A percentile compares a stretch with the other conserved stretches of the same genome.
phyloP scores from a whole-genome alignment of 2,329 filamentous ascomycete species.

The Fusarium albidum region DNA sequence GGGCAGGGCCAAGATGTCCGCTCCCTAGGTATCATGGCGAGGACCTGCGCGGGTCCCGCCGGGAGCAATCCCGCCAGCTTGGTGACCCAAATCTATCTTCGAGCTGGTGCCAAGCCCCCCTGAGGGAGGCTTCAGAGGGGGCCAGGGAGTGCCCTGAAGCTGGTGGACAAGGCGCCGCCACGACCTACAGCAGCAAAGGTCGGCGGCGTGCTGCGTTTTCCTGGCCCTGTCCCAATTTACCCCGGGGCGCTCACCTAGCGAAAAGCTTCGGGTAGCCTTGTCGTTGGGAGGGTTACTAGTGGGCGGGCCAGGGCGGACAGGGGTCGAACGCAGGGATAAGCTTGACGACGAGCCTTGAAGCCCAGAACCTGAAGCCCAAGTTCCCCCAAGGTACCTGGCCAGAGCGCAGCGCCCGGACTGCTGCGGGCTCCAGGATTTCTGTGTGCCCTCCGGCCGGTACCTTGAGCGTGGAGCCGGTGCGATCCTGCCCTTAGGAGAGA shows the following conservation, averaged over 20 bases:
- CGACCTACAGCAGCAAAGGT: conserved; percentile 42
- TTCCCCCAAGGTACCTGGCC: conserved; percentile 38
- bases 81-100: conserved; percentile 31
- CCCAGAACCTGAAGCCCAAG: conserved; percentile 35
- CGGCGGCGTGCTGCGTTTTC: conserved; percentile 35
- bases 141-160: conserved; percentile 30
- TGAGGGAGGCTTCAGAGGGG: conserved; percentile 36
- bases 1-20: conserved; percentile 21
- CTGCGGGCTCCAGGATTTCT: conserved; percentile 2
- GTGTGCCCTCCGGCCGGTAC: conserved; percentile 24
- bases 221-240: conserved; percentile 17
- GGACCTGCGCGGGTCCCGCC: conserved; percentile 24
- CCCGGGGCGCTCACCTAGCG: conserved; percentile 33
- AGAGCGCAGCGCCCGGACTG: conserved; percentile 18
- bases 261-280: conserved; percentile 41
- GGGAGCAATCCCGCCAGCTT: conserved; percentile 27
- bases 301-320: conserved; percentile 26
- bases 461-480: conserved; percentile 21
- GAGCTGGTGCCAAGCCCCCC: conserved; percentile 21
- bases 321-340: conserved; percentile 35
- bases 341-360: conserved; percentile 25
- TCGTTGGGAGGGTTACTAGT: conserved; percentile 27
- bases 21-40: conserved; percentile 28
- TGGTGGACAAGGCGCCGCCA: conserved; percentile 40
- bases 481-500: conserved; percentile 24